Evolutionary conservation across 179 eudicot species (phyloP), one percentile per base, ranked within the genome.

Genomic region (Silene coronaria): DNA sequence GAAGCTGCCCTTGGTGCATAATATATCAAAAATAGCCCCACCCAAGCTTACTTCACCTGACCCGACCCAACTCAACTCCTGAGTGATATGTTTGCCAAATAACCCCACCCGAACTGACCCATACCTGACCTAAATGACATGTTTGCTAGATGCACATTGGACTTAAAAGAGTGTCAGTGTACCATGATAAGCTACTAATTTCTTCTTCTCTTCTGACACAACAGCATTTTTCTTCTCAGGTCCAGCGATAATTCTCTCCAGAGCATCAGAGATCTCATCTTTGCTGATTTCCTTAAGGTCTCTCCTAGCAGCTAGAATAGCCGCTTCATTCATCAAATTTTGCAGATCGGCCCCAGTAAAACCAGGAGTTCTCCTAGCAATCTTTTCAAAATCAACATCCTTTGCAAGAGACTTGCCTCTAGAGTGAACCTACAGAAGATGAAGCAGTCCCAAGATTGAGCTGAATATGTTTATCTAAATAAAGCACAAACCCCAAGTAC

Each of bases 211-310:
- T 1, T 96, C 99, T n/a, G 99, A 93, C 57, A 96, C 99, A 75
- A 96, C 99, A 19, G 99, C 99, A 64, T 96, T 96, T 82, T 96
- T 96, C 96, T 96, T 96, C 86, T 96, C 99, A 17, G 99, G 99
- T 55, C 99, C 99, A 38, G 99, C 99, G 80, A 96, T 96, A 34
- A 96, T 96, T 74, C 99, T 89, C 87, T 96, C 99, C 7, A 96
- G 81, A 48, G 99, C 99, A 83, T 96, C 99, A 9, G 97, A 82
- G 72, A 96, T 96, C 89, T 96, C 99, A 45, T 96, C 99, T 81
- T 96, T 96, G 91, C 99, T 96, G 53, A 96, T 96, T 77, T 95
- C 97, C 89, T 92, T 95, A 22, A 91, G 96, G n/a, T 93, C 97
- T 70, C 97, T 93, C 76, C 99, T 86, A 26, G 97, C 99, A 48